These are phyloP conservation scores for Xerocomus amazonicus DNA, from an alignment of 1,284 basidiomycete species.

Conservation along the genomic window DNA sequence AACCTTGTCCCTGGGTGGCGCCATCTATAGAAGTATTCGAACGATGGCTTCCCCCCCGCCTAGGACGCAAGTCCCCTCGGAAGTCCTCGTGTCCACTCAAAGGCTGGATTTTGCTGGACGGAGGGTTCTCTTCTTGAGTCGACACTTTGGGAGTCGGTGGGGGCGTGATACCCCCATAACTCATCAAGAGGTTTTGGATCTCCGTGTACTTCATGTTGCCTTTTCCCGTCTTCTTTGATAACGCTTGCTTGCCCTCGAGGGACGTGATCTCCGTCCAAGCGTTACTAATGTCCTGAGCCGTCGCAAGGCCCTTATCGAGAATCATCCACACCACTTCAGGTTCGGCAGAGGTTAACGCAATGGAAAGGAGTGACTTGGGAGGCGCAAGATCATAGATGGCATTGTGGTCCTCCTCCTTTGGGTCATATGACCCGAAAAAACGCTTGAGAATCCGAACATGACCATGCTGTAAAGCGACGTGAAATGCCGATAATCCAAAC, in stretches of 20 bases:
- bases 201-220: conserved; percentile 43
- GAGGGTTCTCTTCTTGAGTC: conserved; percentile 10
- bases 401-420: conserved; percentile 42
- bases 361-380: conserved; percentile 44
- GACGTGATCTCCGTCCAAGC: conserved; percentile 50
- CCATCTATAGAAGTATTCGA: conserved; percentile 1
- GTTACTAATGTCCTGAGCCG: conserved; percentile 43
- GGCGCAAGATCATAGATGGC: conserved; percentile 45
- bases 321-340: conserved; percentile 62
- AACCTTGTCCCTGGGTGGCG: conserved; percentile 1
- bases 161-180: conserved; percentile 49
- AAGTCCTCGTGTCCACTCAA: neutral
- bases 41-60: conserved; percentile 13
- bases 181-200: conserved; percentile 51
- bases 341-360: conserved; percentile 55
- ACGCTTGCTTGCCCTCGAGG: conserved; percentile 30
- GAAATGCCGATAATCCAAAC: conserved; percentile 57
- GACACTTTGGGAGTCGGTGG: conserved; percentile 39
- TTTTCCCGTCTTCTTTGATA: conserved; percentile 27
- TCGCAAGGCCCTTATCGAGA: conserved; percentile 54
- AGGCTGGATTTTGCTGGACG: conserved; percentile 1
- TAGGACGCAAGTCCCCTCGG: conserved; percentile 1
- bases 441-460: conserved; percentile 48
- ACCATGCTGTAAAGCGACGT: conserved; percentile 56
- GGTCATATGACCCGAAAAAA: conserved; percentile 57